phyloP scores from a whole-genome alignment of 805 yeast species.

The Lipomyces japonicus region DNA sequence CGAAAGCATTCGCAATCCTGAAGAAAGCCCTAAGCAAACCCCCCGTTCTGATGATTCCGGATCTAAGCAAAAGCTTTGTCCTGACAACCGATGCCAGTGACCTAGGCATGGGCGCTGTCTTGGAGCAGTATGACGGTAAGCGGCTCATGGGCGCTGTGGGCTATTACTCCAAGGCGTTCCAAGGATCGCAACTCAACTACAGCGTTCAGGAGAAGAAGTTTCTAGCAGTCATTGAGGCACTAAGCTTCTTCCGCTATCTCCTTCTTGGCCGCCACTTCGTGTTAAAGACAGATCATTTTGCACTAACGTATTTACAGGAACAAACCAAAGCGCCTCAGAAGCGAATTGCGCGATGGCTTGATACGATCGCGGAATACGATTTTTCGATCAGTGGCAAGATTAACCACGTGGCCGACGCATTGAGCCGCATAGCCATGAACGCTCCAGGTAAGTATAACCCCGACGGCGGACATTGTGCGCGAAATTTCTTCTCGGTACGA shows the following conservation, averaged over 20 bases:
- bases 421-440: background rate
- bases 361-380: conserved; percentile 17
- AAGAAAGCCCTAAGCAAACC: conserved; percentile 3
- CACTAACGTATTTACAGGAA: conserved; percentile 3
- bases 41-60: conserved; percentile 14
- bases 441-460: background rate
- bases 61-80: background rate
- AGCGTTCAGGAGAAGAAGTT: conserved; percentile 13
- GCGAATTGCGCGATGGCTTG: conserved; percentile 23
- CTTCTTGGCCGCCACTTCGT: conserved; percentile 14
- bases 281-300: conserved; percentile 17
- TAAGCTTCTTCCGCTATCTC: conserved; percentile 8
- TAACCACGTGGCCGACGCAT: conserved; percentile 27
- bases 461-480: background rate
- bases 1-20: conserved; percentile 5
- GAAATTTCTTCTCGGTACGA: background rate
- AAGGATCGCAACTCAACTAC: conserved; percentile 13
- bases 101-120: conserved; percentile 19
- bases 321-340: conserved; percentile 8
- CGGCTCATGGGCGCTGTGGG: conserved; percentile 7
- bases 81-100: conserved; percentile 23
- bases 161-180: conserved; percentile 9
- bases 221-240: conserved; percentile 14
- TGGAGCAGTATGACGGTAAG: conserved; percentile 9
- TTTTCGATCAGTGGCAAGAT: conserved; percentile 14